A percentile compares a stretch with the other conserved stretches of the same genome.
Conservation (phyloP, 1,284 basidiomycete species). For the Melampsora abietis-canadensis region DNA sequence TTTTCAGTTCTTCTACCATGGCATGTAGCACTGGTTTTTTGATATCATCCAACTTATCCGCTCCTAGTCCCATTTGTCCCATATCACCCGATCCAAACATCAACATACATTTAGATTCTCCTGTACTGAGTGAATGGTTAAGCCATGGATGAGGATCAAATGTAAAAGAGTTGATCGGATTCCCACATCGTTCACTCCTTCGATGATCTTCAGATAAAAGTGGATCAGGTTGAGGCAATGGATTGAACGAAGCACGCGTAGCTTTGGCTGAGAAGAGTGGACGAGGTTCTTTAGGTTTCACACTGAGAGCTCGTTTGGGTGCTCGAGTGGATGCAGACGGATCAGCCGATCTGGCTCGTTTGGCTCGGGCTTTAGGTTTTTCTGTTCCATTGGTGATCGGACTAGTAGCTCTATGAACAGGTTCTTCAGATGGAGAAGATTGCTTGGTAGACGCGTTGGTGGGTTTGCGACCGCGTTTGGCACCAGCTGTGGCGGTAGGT, state of each 20-base stretch:
- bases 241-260: slow-evolving; percentile 34
- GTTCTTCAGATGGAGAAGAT: too few relatives aligned
- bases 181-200: slow-evolving; percentile 25
- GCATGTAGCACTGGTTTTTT: slow-evolving; percentile 25
- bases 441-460: too few relatives aligned
- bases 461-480: too few relatives aligned
- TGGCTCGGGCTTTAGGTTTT: too few relatives aligned
- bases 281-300: not conserved
- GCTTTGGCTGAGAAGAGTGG: slow-evolving; percentile 36
- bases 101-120: not conserved
- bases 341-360: too few relatives aligned
- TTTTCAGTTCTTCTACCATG: slow-evolving; percentile 16
- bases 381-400: too few relatives aligned
- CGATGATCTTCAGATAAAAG: not conserved
- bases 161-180: slow-evolving; percentile 24
- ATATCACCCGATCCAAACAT: slow-evolving; percentile 40
- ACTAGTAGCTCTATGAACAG: too few relatives aligned
- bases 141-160: slow-evolving; percentile 20
- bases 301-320: too few relatives aligned
- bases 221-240: slow-evolving; percentile 16
- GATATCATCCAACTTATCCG: slow-evolving; percentile 33
- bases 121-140: not conserved
- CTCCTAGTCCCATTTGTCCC: slow-evolving; percentile 36
- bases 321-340: too few relatives aligned
- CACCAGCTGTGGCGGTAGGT: too few relatives aligned